phyloP scores from a whole-genome alignment of 768 basidiomycete genomes.

The Pleurotus pulmonarius region DNA sequence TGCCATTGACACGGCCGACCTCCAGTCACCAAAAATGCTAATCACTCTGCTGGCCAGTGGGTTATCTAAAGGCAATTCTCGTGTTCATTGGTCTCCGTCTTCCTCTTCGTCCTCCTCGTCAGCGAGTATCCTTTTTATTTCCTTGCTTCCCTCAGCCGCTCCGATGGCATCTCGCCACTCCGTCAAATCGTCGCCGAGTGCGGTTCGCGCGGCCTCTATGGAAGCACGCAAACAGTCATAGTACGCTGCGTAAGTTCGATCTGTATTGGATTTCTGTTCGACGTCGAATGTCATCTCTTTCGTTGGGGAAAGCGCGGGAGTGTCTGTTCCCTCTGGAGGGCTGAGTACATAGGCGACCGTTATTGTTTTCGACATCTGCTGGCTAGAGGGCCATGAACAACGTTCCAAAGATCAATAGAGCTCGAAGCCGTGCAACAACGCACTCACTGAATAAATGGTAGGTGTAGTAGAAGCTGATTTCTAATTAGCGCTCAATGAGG shows the following conservation, averaged over 20 bases:
- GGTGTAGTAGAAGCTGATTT: too few species aligned
- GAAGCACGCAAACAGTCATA: constrained; percentile 47
- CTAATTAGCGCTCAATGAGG: too few species aligned
- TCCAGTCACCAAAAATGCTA: too few species aligned
- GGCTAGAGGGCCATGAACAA: not conserved
- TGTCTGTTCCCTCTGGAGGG: constrained; percentile 29
- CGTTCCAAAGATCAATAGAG: too few species aligned
- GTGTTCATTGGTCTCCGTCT: constrained; percentile 26
- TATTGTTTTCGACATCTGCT: constrained; percentile 24
- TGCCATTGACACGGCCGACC: too few species aligned
- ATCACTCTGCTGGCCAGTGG: too few species aligned
- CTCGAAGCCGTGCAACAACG: too few species aligned
- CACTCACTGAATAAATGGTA: too few species aligned
- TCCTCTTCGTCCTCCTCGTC: constrained; percentile 43
- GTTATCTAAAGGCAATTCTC: too few species aligned
- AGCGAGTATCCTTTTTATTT: constrained; percentile 36
- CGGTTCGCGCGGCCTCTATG: constrained; percentile 47
- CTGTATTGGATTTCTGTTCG: constrained; percentile 8
- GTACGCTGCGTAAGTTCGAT: constrained; percentile 26
- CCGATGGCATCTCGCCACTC: constrained; percentile 74
- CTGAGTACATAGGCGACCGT: constrained; percentile 40
- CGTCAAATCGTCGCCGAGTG: constrained; percentile 66
- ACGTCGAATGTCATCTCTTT: not conserved
- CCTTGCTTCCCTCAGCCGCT: constrained; percentile 58
- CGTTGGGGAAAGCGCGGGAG: not conserved